phyloP scores from a whole-genome alignment of 257 asterid species.

The Gynochthodes officinalis region DNA sequence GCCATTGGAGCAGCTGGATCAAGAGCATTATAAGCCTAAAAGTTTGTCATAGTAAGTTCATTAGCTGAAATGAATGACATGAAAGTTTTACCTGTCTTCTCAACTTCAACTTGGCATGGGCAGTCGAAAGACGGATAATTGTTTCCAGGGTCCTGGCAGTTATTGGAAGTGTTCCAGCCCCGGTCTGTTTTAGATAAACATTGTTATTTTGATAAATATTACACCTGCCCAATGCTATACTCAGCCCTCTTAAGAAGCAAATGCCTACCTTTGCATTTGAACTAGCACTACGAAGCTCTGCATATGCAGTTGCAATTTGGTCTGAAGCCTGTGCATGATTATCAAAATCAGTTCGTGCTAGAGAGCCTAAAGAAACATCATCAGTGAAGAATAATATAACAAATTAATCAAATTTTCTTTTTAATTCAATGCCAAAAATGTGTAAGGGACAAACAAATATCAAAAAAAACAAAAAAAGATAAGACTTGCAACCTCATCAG shows the following conservation, averaged over 20 bases:
- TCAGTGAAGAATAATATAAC: not conserved
- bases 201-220: conserved; percentile 13
- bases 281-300: conserved; percentile 88
- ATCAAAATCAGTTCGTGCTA: conserved; percentile 23
- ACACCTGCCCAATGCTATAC: conserved; percentile 8
- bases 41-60: not conserved
- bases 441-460: not conserved
- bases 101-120: conserved; percentile 92
- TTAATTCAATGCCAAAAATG: not conserved
- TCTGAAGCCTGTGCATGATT: conserved; percentile 69
- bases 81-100: conserved; percentile 62
- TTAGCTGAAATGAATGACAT: not conserved
- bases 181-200: conserved; percentile 44
- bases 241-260: conserved; percentile 20
- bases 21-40: not conserved
- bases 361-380: not conserved
- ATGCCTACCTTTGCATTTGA: conserved; percentile 69
- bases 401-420: not conserved
- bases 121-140: conserved; percentile 89
- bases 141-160: conserved; percentile 98
- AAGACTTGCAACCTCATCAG: conserved; percentile 69
- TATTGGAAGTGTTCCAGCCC: conserved; percentile 89
- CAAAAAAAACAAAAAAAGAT: not conserved
- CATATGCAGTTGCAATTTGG: conserved; percentile 85
- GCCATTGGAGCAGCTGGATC: conserved; percentile 5